Evolutionary conservation across 169 alveolate species (phyloP).

Genomic region (Amoebophrya sp.): DNA sequence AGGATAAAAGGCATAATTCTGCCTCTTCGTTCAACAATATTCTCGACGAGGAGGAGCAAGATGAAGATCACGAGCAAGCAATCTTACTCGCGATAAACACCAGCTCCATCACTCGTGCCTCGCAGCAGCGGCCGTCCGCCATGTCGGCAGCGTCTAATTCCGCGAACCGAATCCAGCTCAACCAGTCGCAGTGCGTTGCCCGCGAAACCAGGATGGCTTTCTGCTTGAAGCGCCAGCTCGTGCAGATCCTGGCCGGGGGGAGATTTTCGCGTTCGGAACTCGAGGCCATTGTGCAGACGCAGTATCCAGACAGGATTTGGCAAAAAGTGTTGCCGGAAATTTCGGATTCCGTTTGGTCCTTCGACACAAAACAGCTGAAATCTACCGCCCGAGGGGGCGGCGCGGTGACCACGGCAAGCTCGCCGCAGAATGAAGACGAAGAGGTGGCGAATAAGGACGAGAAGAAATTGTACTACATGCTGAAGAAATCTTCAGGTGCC

Average conservation of each 20-base stretch:
- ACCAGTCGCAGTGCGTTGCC: too few relatives aligned
- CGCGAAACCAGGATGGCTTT: background rate
- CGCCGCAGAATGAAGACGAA: background rate
- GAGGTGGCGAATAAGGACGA: background rate
- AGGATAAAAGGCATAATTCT: too few relatives aligned
- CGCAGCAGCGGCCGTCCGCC: too few relatives aligned
- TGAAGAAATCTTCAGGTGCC: background rate
- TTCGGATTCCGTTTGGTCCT: background rate
- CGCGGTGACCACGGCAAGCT: background rate
- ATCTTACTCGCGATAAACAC: too few relatives aligned
- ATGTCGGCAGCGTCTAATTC: too few relatives aligned
- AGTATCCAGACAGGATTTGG: background rate
- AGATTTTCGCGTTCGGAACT: background rate
- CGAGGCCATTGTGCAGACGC: background rate
- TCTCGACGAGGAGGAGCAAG: too few relatives aligned
- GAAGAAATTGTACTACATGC: background rate
- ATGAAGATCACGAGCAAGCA: too few relatives aligned
- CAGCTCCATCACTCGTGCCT: too few relatives aligned
- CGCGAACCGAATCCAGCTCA: too few relatives aligned
- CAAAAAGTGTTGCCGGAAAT: background rate
- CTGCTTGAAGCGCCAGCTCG: background rate
- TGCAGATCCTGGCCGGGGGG: background rate
- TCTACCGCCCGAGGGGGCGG: background rate
- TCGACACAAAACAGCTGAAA: background rate
- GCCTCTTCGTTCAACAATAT: too few relatives aligned